phyloP scores from a whole-genome alignment of 495 filamentous ascomycete species.

The Penicillium cinerascens region DNA sequence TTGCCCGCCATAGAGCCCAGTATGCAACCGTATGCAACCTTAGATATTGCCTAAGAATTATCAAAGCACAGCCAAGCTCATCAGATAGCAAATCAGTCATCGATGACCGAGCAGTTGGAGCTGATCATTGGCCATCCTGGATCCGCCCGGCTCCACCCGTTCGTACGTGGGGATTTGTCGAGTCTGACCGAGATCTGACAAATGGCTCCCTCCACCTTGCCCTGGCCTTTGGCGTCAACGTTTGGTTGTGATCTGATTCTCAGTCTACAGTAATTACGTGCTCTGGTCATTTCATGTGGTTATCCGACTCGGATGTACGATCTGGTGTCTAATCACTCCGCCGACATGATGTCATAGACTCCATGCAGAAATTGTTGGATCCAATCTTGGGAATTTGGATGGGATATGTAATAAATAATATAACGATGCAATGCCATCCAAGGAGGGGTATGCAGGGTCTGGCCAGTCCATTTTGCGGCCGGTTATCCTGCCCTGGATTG shows the following conservation, averaged over 20 bases:
- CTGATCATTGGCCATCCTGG: slow-evolving; percentile 20
- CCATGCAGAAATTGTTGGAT: no score
- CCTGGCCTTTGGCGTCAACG: not conserved
- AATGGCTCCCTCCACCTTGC: slow-evolving; percentile 15
- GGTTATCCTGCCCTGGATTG: not conserved
- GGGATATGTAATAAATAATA: not conserved
- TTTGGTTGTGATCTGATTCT: no score
- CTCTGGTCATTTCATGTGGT: not conserved
- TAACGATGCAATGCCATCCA: not conserved
- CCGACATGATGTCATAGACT: no score
- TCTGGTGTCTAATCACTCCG: no score
- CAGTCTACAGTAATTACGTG: no score
- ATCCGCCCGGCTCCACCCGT: slow-evolving; percentile 9
- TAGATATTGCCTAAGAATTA: slow-evolving; percentile 9
- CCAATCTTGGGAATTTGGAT: no score
- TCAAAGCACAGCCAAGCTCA: slow-evolving; percentile 13
- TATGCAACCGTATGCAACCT: not conserved
- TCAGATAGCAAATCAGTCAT: slow-evolving; percentile 43
- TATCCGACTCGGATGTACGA: not conserved
- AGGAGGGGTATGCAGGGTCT: slow-evolving; percentile 10
- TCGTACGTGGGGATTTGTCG: slow-evolving; percentile 12
- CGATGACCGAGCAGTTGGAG: slow-evolving; percentile 30
- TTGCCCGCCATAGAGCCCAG: not conserved
- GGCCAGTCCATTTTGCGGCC: slow-evolving; percentile 5
- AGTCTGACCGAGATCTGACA: slow-evolving; percentile 41